phyloP scores from a whole-genome alignment of 768 basidiomycete genomes.

The Exsudoporus frostii region DNA sequence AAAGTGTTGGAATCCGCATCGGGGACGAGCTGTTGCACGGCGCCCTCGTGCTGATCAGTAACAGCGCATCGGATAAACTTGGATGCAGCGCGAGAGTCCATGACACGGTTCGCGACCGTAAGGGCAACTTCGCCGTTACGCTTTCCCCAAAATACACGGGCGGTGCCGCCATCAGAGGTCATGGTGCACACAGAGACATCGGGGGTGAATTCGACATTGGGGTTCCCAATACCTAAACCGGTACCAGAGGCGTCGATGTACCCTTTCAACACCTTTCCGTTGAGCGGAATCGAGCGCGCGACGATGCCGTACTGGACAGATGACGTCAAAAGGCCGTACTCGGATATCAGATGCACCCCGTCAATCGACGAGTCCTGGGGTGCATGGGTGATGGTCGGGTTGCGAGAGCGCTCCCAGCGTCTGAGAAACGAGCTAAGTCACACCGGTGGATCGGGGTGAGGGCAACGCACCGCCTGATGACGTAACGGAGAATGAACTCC shows the following conservation, averaged over 20 bases:
- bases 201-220: constrained; percentile 71
- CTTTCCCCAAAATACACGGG: constrained; percentile 72
- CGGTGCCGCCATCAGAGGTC: constrained; percentile 60
- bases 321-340: constrained; percentile 52
- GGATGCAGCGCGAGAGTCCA: constrained; percentile 51
- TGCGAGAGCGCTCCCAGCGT: constrained; percentile 67
- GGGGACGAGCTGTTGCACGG: constrained; percentile 56
- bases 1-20: constrained; percentile 36
- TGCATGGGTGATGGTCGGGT: constrained; percentile 55
- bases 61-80: constrained; percentile 47
- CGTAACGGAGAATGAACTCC: constrained; percentile 62
- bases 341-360: constrained; percentile 57
- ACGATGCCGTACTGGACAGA: constrained; percentile 70
- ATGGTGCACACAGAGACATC: constrained; percentile 59
- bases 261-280: constrained; percentile 66
- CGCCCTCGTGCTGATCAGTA: constrained; percentile 62
- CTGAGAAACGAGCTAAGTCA: constrained; percentile 36
- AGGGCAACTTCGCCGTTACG: constrained; percentile 64
- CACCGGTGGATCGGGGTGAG: background rate
- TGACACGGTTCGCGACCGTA: constrained; percentile 52
- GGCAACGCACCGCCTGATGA: constrained; percentile 47
- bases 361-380: constrained; percentile 61
- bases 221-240: constrained; percentile 63
- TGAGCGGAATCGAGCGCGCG: constrained; percentile 67
- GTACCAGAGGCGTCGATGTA: constrained; percentile 64